These are phyloP conservation scores for Articulospora tetracladia DNA, from an alignment of 495 filamentous ascomycete genomes.

Conservation along the genomic window DNA sequence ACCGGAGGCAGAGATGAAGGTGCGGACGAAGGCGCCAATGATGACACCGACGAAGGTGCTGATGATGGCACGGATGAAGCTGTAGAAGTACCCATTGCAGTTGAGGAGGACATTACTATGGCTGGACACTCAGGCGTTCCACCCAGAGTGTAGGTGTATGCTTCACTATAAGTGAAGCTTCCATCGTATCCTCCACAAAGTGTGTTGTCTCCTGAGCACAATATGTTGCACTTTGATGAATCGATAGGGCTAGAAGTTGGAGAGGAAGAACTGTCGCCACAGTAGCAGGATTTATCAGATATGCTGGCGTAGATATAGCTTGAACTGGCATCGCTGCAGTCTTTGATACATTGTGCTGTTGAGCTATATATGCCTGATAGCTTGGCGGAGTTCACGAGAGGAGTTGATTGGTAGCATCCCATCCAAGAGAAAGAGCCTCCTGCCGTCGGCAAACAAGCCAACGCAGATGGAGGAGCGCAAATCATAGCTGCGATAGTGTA, in stretches of 20 bases:
- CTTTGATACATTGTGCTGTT: background rate
- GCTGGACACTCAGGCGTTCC: background rate
- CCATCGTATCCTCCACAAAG: conserved; percentile 6
- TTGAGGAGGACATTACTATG: background rate
- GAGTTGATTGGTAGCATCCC: background rate
- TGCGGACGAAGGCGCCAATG: background rate
- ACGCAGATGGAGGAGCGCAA: background rate
- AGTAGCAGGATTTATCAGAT: background rate
- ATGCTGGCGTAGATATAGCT: conserved; percentile 1
- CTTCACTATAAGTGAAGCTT: background rate
- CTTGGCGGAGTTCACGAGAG: background rate
- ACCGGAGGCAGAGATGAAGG: background rate
- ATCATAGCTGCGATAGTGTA: too few relatives aligned
- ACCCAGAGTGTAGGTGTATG: background rate
- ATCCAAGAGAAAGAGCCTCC: conserved; percentile 1
- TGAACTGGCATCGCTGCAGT: background rate
- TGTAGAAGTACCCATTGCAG: background rate
- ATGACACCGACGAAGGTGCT: background rate
- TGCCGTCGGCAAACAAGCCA: background rate
- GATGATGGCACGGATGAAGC: background rate
- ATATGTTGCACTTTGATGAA: background rate
- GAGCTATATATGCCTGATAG: background rate
- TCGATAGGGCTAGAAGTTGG: background rate
- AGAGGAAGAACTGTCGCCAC: background rate
- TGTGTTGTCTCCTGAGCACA: background rate